Evolutionary conservation across 495 filamentous ascomycete genomes (phyloP), one percentile per base, ranked within the genome.

Genomic region (Alectoria sarmentosa): DNA sequence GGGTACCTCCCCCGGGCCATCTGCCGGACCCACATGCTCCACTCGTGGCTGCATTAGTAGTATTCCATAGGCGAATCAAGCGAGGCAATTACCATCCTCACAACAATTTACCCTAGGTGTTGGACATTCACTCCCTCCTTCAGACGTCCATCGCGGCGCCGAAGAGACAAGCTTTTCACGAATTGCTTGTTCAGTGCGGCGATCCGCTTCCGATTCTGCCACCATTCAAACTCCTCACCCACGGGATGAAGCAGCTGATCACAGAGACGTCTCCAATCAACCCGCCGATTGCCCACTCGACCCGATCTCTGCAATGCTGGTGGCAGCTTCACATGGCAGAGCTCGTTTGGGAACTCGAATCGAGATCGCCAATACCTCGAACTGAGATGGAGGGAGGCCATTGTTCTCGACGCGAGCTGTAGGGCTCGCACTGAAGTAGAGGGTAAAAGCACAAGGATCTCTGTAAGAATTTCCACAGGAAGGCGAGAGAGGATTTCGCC

Each of bases 221-320:
- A 44, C 58, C 37, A 60, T 44, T 13, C 32, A 15, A 37, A 48
- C 4, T 36, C 28, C 4, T 15, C 28, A n/a, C 41, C 59, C 23
- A 46, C 59, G n/a, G 59, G 41, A 37, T 49, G 57, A 48, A 61
- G 42, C 11, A 61, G 9, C 34, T 46, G 59, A 36, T 49, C 41
- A 23, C 39, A 34, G 6, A 32, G 23, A 14, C 21, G 46, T 60
- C 41, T 28, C 41, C 59, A 37, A n/a, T 49, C 59, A 1, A 61
- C 15, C 38, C 39, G 34, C 28, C 10, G 17, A 3, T 21, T n/a
- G 17, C 34, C 59, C 41, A 46, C 41, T 21, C 32, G 15, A n/a
- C 39, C 23, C 6, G 15, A 34, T 6, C n/a, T 14, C 8, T 21
- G 26, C 30, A 34, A 48, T 61, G 38, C 46, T 36, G 41, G 41